A percentile compares a stretch with the other conserved stretches of the same genome.
These are phyloP conservation scores for Colletotrichum gloeosporioides DNA, from an alignment of 2,329 filamentous ascomycete genomes.

Conservation along the genomic window DNA sequence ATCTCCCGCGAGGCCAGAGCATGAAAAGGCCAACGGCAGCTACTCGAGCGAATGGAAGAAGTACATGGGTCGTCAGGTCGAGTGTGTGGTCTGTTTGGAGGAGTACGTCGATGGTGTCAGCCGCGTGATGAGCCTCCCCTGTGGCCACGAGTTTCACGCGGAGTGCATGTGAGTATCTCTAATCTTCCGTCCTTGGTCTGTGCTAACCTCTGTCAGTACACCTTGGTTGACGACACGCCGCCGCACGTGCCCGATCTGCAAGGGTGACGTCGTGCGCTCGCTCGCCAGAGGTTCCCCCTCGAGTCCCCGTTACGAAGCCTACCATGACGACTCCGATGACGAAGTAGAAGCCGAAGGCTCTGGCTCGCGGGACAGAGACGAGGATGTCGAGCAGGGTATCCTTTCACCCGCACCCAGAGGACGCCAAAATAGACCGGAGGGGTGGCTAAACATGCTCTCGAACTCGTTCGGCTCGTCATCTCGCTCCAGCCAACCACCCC, in stretches of 20 bases:
- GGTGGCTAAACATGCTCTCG: slow-evolving; percentile 45
- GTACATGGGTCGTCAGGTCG: slow-evolving; percentile 73
- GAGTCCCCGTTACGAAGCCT: slow-evolving; percentile 58
- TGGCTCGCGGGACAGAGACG: slow-evolving; percentile 32
- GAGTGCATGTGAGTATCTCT: slow-evolving; percentile 89
- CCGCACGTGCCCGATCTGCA: slow-evolving; percentile 98
- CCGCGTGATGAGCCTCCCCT: slow-evolving; percentile 94
- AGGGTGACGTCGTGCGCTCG: slow-evolving; percentile 88
- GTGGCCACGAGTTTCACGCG: slow-evolving; percentile 96
- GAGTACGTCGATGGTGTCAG: slow-evolving; percentile 96
- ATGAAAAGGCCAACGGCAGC: slow-evolving; percentile 52
- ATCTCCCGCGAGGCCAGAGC: slow-evolving; percentile 40
- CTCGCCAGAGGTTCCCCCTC: slow-evolving; percentile 61
- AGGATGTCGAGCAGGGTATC: slow-evolving; percentile 51
- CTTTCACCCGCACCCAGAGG: slow-evolving; percentile 26
- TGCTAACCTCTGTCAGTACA: slow-evolving; percentile 63
- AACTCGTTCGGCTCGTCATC: slow-evolving; percentile 25
- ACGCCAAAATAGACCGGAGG: slow-evolving; percentile 31
- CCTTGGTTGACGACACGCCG: slow-evolving; percentile 96
- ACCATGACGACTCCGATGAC: slow-evolving; percentile 58
- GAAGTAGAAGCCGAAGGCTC: slow-evolving; percentile 42
- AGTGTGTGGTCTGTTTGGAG: slow-evolving; percentile 96
- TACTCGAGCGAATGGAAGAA: slow-evolving; percentile 66
- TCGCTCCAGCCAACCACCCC: slow-evolving; percentile 6
- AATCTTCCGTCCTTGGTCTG: not conserved